Base-by-base conservation (phyloP, 2,329 filamentous ascomycete species). In the Zarea fungicola region DNA sequence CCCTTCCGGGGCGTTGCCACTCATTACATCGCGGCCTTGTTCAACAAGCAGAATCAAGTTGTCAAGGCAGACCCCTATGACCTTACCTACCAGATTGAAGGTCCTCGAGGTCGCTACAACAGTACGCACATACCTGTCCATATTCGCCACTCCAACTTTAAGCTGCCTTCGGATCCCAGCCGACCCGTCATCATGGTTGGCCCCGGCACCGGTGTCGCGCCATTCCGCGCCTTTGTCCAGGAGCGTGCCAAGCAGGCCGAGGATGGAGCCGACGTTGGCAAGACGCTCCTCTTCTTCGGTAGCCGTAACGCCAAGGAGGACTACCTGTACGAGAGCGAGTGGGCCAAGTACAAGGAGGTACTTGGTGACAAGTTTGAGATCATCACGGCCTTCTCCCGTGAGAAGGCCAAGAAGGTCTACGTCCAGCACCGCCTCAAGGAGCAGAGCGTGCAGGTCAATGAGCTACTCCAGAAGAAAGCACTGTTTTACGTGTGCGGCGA, bases 401-500 rank as follows among this genome's bases (percentile, higher is more conserved):
- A 96, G 52, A 76, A 80, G 1, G 67, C 83, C 36, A 79, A 93
- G 68, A 99, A 99, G 73, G 88, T 99, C 31, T 99, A 99, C 64
- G 93, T 99, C 19, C 93, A 99, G 71, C 90, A 99, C 70, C 81
- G 87, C 54, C 78, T 99, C 52, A 85, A 87, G 71, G 89, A 97
- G 68, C 78, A 84, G 43, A 84, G 87, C 51, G 80, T 87, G 60
- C 83, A 96, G 60, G 78, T 99, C 70, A 92, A 95, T 70, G 84
- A 92, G 56, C 81, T 99, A 1, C 77, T 99, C 9, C 77, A 86
- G 57, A 77, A 90, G 68, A 87, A 91, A 66, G 93, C 89, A 5
- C 96, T 93, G 71, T 91, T 99, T 67, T 99, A 99, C 67, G 92
- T 99, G 51, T 99, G 95, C 62, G 93, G 93, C 71, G 93, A 99